Percentiles rank a stretch among this genome's conserved stretches.
These are phyloP conservation scores for Talaromyces sp. DNA, from an alignment of 2,329 filamentous ascomycete species.

Conservation along the genomic window DNA sequence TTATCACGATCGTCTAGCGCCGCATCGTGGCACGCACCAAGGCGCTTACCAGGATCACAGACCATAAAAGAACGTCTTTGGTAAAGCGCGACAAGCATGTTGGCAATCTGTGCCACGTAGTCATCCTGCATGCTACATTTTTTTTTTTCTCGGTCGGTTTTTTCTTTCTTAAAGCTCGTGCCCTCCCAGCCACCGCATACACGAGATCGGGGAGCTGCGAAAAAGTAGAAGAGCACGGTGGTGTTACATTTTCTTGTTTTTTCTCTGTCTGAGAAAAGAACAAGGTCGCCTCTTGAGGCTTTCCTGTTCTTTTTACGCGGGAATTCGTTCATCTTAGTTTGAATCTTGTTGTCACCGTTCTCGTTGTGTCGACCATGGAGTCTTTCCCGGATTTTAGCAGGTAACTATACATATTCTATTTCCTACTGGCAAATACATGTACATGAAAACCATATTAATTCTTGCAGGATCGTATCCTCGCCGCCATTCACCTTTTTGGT, in stretches of 20 bases:
- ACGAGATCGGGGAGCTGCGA: slow-evolving; percentile 7
- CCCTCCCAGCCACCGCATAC: background rate
- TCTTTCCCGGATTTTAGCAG: slow-evolving; percentile 28
- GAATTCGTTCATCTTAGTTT: background rate
- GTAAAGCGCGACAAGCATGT: background rate
- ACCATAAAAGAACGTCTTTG: background rate
- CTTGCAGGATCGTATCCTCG: slow-evolving; percentile 39
- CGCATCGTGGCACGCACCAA: background rate
- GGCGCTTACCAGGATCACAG: background rate
- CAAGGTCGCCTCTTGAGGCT: background rate
- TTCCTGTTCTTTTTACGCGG: slow-evolving; percentile 4
- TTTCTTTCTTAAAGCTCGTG: slow-evolving; percentile 1
- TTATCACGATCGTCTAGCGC: background rate
- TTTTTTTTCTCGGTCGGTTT: slow-evolving; percentile 12
- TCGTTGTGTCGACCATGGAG: slow-evolving; percentile 20
- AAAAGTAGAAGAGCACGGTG: background rate
- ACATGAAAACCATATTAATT: background rate
- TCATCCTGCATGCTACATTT: slow-evolving; percentile 19
- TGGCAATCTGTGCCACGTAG: background rate
- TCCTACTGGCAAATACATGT: background rate
- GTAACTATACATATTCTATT: slow-evolving; percentile 15
- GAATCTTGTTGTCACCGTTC: background rate
- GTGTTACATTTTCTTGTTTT: background rate
- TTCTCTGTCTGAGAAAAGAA: slow-evolving; percentile 8
- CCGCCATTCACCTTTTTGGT: slow-evolving; percentile 44